Evolutionary conservation across 2,329 filamentous ascomycete genomes (phyloP).

Genomic region (Calonectria multiphialidica): DNA sequence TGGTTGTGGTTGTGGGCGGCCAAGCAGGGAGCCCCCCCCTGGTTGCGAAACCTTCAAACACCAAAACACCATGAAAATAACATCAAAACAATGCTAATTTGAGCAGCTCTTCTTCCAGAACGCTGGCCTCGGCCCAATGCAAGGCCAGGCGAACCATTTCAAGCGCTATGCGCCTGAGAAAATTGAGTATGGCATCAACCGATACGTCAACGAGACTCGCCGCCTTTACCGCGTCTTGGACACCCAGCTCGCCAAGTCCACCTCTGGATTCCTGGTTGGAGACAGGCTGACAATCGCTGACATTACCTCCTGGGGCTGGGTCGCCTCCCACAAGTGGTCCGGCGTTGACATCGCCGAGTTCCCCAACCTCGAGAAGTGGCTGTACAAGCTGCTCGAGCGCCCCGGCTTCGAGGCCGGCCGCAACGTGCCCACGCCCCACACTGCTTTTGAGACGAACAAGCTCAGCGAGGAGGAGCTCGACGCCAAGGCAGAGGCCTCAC

Average conservation of each 20-base stretch:
- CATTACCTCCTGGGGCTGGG: constrained; percentile 85
- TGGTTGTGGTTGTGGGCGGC: not conserved
- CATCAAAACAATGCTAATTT: constrained; percentile 6
- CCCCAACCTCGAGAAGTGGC: constrained; percentile 81
- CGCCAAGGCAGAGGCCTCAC: constrained; percentile 62
- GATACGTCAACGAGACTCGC: constrained; percentile 87
- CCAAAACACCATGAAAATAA: not conserved
- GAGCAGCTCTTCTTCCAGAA: constrained; percentile 77
- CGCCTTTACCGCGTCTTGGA: constrained; percentile 85
- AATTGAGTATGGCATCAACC: constrained; percentile 85
- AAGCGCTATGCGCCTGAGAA: constrained; percentile 84
- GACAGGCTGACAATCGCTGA: constrained; percentile 81
- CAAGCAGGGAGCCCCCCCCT: not conserved
- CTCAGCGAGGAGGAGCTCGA: constrained; percentile 67
- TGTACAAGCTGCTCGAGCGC: constrained; percentile 76
- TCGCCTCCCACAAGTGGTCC: constrained; percentile 62
- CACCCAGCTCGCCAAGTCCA: constrained; percentile 71
- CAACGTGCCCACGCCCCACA: constrained; percentile 77
- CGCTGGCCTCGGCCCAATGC: constrained; percentile 85
- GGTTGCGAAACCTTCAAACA: not conserved
- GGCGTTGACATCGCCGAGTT: constrained; percentile 77
- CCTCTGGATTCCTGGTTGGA: constrained; percentile 72
- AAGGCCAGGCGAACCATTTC: constrained; percentile 87
- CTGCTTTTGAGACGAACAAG: constrained; percentile 63
- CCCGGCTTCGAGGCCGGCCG: constrained; percentile 81